Evolutionary conservation across 495 filamentous ascomycete genomes (phyloP).

Genomic region (Cenococcum geophilum): DNA sequence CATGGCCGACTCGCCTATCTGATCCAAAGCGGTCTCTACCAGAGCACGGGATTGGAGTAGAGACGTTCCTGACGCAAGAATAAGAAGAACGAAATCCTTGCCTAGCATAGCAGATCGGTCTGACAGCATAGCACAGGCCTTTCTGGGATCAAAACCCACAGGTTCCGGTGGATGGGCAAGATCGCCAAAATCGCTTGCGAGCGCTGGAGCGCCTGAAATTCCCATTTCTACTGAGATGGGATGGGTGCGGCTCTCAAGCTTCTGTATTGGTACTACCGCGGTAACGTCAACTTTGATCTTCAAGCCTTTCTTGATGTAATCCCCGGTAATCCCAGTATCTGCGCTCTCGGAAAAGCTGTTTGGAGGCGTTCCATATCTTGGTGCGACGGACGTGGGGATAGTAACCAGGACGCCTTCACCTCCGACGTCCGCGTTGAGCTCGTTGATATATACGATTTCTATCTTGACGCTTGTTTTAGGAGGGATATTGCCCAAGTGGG

Average conservation of each 20-base stretch:
- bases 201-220: not conserved
- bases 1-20: slow-evolving; percentile 2
- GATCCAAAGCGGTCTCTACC: not conserved
- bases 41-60: slow-evolving; percentile 1
- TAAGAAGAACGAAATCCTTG: slow-evolving; percentile 10
- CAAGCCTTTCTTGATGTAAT: slow-evolving; percentile 7
- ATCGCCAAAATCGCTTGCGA: not conserved
- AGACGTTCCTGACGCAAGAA: not conserved
- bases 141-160: not conserved
- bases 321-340: not conserved
- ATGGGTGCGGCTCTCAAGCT: slow-evolving; percentile 29
- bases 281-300: slow-evolving; percentile 14
- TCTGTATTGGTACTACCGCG: slow-evolving; percentile 13
- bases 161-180: not conserved
- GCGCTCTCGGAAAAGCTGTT: not conserved
- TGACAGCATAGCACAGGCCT: slow-evolving; percentile 2
- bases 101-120: slow-evolving; percentile 3
- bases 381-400: slow-evolving; percentile 33
- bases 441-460: slow-evolving; percentile 19
- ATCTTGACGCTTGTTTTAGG: slow-evolving; percentile 27
- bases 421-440: slow-evolving; percentile 28
- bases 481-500: slow-evolving; percentile 32
- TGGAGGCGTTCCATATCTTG: slow-evolving; percentile 30
- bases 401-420: slow-evolving; percentile 28
- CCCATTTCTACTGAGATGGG: slow-evolving; percentile 27